phyloP scores from a whole-genome alignment of 345 rosid genomes.

The Eucalyptus rudis region DNA sequence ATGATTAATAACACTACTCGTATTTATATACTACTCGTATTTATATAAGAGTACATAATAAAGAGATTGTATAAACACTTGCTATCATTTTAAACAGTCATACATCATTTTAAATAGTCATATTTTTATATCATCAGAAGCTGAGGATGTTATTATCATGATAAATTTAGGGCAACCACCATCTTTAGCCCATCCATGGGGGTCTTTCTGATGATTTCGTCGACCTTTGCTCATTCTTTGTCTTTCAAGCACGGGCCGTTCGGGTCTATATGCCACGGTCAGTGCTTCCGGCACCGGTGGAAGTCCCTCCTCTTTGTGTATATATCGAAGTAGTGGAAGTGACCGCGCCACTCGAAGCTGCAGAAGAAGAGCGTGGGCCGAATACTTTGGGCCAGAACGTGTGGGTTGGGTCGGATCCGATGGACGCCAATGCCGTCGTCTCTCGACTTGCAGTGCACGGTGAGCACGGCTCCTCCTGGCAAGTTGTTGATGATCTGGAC shows the following conservation, averaged over 20 bases:
- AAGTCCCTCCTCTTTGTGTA: neutral
- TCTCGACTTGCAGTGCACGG: neutral
- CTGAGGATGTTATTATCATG: neutral
- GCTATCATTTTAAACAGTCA: too few relatives aligned
- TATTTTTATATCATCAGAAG: rapidly evolving
- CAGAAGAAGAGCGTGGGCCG: neutral
- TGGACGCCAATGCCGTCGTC: neutral
- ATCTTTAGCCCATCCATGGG: neutral
- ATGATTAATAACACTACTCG: too few relatives aligned
- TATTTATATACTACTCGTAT: too few relatives aligned
- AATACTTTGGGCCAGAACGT: neutral
- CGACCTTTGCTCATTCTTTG: neutral
- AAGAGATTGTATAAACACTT: too few relatives aligned
- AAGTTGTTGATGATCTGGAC: neutral
- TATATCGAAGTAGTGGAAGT: neutral
- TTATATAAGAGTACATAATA: too few relatives aligned
- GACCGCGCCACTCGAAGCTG: neutral
- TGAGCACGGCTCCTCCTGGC: neutral
- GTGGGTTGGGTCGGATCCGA: neutral
- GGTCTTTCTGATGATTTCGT: neutral
- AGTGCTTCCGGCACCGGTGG: neutral
- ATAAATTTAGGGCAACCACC: neutral
- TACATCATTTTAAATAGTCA: too few relatives aligned
- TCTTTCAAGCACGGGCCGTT: neutral
- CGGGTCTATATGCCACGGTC: neutral